Conservation (phyloP, 805 yeast species). For the Ogataea zsoltii region DNA sequence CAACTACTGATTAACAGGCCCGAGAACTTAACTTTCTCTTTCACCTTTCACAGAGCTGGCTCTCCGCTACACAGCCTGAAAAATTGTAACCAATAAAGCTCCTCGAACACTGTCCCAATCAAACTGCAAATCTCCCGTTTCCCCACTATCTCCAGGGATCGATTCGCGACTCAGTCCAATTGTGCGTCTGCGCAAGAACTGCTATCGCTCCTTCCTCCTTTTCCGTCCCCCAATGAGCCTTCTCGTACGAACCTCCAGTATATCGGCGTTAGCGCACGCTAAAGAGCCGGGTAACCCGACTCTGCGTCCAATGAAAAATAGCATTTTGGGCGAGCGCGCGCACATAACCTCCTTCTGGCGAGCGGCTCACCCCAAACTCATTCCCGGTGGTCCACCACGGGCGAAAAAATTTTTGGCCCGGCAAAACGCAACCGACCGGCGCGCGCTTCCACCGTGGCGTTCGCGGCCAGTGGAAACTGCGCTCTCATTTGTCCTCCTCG, state of each 20-base stretch:
- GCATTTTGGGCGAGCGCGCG: constrained; percentile 9
- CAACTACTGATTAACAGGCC: too few relatives aligned
- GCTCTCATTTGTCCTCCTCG: constrained; percentile 7
- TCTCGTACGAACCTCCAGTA: neutral
- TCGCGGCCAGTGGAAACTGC: constrained; percentile 4
- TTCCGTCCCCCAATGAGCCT: constrained; percentile 4
- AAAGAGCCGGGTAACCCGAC: neutral
- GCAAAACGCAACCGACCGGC: neutral
- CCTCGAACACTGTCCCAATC: neutral
- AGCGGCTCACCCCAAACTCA: neutral
- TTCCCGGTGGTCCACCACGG: constrained; percentile 3
- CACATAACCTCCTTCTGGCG: constrained; percentile 4
- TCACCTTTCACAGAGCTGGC: too few relatives aligned
- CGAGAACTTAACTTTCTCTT: too few relatives aligned
- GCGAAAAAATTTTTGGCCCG: constrained; percentile 4
- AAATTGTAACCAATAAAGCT: neutral
- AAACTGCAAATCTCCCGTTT: neutral
- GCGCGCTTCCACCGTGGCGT: neutral
- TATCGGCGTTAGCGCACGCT: constrained; percentile 7
- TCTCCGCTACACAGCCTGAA: constrained; percentile 3
- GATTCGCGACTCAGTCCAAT: neutral
- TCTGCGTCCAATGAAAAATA: constrained; percentile 12
- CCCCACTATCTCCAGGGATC: neutral
- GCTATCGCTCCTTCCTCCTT: constrained; percentile 1
- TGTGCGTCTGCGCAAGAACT: neutral